Evolutionary conservation across 495 filamentous ascomycete genomes (phyloP), one percentile per base, ranked within the genome.

Genomic region (Penicillium chermesinum): DNA sequence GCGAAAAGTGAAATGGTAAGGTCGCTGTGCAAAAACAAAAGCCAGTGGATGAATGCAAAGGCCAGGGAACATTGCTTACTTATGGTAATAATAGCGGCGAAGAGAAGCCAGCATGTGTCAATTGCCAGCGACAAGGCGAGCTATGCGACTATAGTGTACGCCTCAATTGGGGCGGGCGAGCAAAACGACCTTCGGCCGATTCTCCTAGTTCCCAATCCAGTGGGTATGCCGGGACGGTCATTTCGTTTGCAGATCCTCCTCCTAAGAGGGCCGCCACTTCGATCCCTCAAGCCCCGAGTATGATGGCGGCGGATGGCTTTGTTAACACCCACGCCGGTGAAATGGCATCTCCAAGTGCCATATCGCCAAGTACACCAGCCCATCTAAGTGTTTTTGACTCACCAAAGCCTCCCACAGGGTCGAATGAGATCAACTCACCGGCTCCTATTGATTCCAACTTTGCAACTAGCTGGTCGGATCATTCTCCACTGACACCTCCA

Each of bases 71-170:
- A 30, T 30, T 30, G 25, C 9, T 48, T 7, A 16, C 40, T 48
- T 22, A 37, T 12, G 45, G 41, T 53, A 27, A 59, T 37, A 48
- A 36, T 39, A 73, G 67, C 62, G 89, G 85, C 15, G 89, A 94
- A 62, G 84, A 87, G 59, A 88, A 86, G 56, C 88, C 89, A 8
- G 65, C 68, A 58, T 95, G 89, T 63, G 59, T 78, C 41, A 91
- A 91, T 58, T 95, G 89, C 62, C 76, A 82, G 58, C 82, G 82
- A 44, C 83, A 83, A 55, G 84, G 83, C 38, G 87, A 91, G 59
- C 66, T 70, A 20, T 95, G 89, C 67, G 89, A 95, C 65, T 95
- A 93, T 69, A 88, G 82, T 62, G 86, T 93, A 59, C 76, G 85
- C 14, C 68, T 94, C 53, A 91, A 90, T 55, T 93, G 89, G 89